Base-by-base conservation (phyloP, 768 basidiomycete genomes). In the Naganishia kalamii region DNA sequence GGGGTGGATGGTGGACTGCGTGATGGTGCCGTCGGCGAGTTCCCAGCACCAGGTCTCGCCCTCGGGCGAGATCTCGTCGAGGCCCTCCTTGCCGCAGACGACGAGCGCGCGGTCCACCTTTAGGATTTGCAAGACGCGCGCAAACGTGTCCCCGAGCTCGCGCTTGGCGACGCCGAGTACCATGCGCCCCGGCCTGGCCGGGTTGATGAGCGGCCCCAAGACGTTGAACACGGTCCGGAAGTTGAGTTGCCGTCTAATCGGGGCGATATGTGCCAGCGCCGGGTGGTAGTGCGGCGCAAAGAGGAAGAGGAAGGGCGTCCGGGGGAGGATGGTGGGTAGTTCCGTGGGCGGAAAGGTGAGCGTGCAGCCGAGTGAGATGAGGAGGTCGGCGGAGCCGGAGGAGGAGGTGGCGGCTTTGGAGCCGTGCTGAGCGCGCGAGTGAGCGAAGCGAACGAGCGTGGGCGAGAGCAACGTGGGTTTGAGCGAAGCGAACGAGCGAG, bases 191-290 rank as follows among this genome's bases (percentile, higher is more conserved):
- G 96, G 94, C 10, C 81, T 80, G 0, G 90, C 87, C 2, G 94
- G 96, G 78, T 94, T 97, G 79, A 94, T 88, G 41, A 98, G 83
- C 0, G 94, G 96, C 0, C 96, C 93, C 33, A 97, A 82, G 65
- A 92, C 80, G 79, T 99, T 98, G 84, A 96, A 97, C 81, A 99
- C 87, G 10, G 94, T 97, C 49, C 92, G 87, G 81, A 94, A 97
- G 49, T 92, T 91, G 60, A 98, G 84, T 0, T 85, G 80, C 71
- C 88, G 88, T 62, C 94, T 87, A 73, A 88, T 84, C 0, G 94
- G 92, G 0, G 88, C 88, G 69, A 98, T 82, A 63, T 83, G 79
- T 5, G 88, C 89, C 50, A 97, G 83, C 0, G 88, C 78, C 1
- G 93, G 93, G 78, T 98, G 92, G 78, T 92, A 97, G 74, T 93